Evolutionary conservation across 345 rosid genomes (phyloP).

Genomic region (Brassica juncea): DNA sequence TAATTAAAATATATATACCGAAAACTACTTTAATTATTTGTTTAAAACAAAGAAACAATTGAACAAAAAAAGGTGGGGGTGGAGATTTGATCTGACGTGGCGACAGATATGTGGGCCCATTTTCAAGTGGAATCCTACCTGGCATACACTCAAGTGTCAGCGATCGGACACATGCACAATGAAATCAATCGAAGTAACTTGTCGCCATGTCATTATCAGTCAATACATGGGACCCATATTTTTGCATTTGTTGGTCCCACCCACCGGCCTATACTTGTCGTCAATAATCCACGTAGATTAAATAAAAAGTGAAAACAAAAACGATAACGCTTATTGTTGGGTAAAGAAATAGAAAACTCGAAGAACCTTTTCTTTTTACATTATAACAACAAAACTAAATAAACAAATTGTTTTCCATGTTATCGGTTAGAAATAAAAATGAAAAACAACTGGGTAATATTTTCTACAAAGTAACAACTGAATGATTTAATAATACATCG

Average conservation of each 20-base stretch:
- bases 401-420: not conserved
- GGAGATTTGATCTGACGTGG: conserved; percentile 33
- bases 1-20: not conserved
- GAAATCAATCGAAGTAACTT: conserved; percentile 14
- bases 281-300: conserved; percentile 33
- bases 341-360: not conserved
- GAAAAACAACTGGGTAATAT: not conserved
- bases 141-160: conserved; percentile 31
- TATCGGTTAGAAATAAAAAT: not conserved
- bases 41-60: not conserved
- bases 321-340: not conserved
- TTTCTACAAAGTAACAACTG: too few species aligned
- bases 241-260: conserved; percentile 17
- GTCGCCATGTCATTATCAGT: conserved; percentile 41
- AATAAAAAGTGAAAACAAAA: not conserved
- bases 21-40: not conserved
- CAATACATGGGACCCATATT: not conserved
- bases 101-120: conserved; percentile 13
- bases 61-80: not conserved
- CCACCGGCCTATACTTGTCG: conserved; percentile 34
- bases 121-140: conserved; percentile 30
- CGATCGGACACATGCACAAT: conserved; percentile 11
- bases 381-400: not conserved
- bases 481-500: not conserved
- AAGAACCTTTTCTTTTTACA: not conserved